A percentile compares a stretch with the other conserved stretches of the same genome.
Evolutionary conservation across 148 eudicot species (phyloP).

Genomic region (Rheum nobile): DNA sequence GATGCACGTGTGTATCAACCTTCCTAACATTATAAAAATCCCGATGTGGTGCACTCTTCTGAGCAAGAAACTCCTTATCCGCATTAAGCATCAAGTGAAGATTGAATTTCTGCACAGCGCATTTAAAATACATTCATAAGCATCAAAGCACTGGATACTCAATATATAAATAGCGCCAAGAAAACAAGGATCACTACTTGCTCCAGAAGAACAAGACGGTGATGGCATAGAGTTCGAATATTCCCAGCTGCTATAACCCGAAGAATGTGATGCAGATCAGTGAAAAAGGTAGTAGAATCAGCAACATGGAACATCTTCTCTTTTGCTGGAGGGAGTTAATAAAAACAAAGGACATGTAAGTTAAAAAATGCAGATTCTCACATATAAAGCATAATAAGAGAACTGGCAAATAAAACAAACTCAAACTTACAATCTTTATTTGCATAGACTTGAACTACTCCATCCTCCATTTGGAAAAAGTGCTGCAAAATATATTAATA

Average conservation of each 20-base stretch:
- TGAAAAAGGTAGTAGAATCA: conserved; percentile 96
- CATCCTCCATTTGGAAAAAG: conserved; percentile 95
- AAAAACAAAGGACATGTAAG: not conserved
- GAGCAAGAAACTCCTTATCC: conserved; percentile 97
- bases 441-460: conserved; percentile 88
- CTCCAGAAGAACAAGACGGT: conserved; percentile 82
- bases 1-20: conserved; percentile 99
- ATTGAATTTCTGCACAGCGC: conserved; percentile 78
- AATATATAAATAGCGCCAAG: not conserved
- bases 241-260: conserved; percentile 97
- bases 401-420: not conserved
- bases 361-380: conserved; percentile 9
- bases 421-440: conserved; percentile 67
- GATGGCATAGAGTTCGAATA: conserved; percentile 87
- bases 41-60: conserved; percentile 99
- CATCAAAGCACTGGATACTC: not conserved
- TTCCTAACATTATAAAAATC: conserved; percentile 98
- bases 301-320: conserved; percentile 89
- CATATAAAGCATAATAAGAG: not conserved
- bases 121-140: conserved; percentile 14
- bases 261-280: conserved; percentile 95
- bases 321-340: conserved; percentile 32
- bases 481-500: conserved; percentile 47
- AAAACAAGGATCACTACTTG: conserved; percentile 39
- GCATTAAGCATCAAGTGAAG: conserved; percentile 99